Percentiles rank a stretch among this genome's conserved stretches.
Conservation (phyloP, 2,329 filamentous ascomycete species). For the Talaromyces marneffei region DNA sequence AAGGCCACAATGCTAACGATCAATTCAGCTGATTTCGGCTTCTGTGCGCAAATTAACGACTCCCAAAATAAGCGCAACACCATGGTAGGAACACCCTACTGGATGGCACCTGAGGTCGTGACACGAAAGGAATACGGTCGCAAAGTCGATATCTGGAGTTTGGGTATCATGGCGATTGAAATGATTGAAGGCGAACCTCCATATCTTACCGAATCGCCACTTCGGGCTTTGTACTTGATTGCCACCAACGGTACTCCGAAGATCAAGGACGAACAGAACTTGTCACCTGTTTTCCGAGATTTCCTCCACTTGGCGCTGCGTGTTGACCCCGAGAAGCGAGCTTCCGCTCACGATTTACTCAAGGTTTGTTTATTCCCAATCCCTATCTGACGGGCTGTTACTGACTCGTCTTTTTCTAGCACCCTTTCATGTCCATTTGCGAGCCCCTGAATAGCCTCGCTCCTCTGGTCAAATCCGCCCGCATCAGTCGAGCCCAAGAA, state of each 20-base stretch:
- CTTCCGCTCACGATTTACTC: conserved; percentile 87
- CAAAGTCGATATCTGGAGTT: conserved; percentile 97
- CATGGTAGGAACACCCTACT: conserved; percentile 98
- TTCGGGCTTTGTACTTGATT: conserved; percentile 90
- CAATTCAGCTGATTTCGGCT: conserved; percentile 81
- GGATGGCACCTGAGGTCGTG: conserved; percentile 99
- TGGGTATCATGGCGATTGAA: conserved; percentile 99
- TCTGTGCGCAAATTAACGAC: conserved; percentile 97
- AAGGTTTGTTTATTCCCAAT: conserved; percentile 58
- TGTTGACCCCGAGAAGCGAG: conserved; percentile 94
- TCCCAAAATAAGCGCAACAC: conserved; percentile 95
- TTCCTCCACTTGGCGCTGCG: conserved; percentile 90
- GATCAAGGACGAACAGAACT: conserved; percentile 84
- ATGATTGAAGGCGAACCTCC: conserved; percentile 99
- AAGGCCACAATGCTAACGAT: conserved; percentile 21
- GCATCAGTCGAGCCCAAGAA: conserved; percentile 79
- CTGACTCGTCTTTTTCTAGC: conserved; percentile 45
- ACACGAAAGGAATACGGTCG: conserved; percentile 96
- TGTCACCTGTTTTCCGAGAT: conserved; percentile 78
- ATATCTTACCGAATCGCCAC: conserved; percentile 89
- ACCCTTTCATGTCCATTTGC: conserved; percentile 73
- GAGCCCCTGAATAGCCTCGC: conserved; percentile 71
- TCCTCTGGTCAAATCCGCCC: conserved; percentile 78
- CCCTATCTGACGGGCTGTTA: not conserved
- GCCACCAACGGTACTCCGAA: conserved; percentile 92